A percentile compares a stretch with the other conserved stretches of the same genome.
Evolutionary conservation across 2,329 filamentous ascomycete species (phyloP).

Genomic region (Fusarium tuaranense): DNA sequence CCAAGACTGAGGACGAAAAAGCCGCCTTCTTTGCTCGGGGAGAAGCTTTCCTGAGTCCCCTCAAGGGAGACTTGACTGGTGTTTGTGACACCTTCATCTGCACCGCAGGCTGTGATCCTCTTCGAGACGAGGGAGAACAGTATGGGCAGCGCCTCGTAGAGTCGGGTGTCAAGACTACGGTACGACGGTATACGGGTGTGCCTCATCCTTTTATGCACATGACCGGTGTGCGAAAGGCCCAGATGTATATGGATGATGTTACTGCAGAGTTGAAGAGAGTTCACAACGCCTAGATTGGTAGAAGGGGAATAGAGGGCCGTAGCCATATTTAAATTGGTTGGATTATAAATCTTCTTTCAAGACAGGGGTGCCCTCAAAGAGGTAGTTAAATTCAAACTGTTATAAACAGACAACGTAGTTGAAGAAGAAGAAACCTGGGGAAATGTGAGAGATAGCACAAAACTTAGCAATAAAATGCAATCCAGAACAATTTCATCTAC

Average conservation of each 20-base stretch:
- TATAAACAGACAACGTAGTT: not conserved
- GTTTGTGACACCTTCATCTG: not conserved
- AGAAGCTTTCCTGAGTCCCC: not conserved
- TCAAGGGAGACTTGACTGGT: not conserved
- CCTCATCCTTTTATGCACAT: not conserved
- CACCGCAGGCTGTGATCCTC: not conserved
- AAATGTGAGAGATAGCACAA: too few species aligned
- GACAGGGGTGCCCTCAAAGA: not conserved
- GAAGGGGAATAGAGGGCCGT: not conserved
- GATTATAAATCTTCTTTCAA: not conserved
- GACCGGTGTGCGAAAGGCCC: not conserved
- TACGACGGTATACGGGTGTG: not conserved
- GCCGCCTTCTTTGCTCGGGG: not conserved
- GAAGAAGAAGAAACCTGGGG: too few species aligned
- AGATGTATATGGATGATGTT: not conserved
- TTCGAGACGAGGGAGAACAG: not conserved
- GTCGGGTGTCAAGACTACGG: not conserved
- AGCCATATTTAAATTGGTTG: not conserved
- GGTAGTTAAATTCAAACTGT: not conserved
- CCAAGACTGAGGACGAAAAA: not conserved
- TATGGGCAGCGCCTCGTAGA: not conserved
- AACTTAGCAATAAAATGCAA: too few species aligned
- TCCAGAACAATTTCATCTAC: not conserved
- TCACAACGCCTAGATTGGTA: not conserved
- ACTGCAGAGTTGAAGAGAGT: not conserved